Base-by-base conservation (phyloP, 768 basidiomycete genomes). In the Leccinum olivaceopallidum region DNA sequence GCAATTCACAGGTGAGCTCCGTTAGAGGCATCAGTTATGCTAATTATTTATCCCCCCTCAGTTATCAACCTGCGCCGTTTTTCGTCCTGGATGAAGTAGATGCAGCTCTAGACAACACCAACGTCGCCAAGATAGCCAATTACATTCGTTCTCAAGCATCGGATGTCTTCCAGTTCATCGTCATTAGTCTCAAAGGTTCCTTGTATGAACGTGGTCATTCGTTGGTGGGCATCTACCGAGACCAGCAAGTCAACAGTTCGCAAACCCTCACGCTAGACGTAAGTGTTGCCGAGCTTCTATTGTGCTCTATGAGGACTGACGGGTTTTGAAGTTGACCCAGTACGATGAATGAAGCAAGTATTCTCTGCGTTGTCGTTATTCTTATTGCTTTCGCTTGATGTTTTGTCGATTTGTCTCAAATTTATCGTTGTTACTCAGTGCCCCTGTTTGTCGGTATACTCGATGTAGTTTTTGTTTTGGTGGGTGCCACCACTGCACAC, bases 81-180 rank as follows among this genome's bases (percentile, higher is more conserved):
- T 98, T 98, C 73, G 96, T 98, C 14, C 81, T 98, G n/a, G 96
- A 98, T 69, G 96, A 98, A 75, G 94, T 97, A 24, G 96, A 98
- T 65, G 97, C 97, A 12, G 96, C 97, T 0, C 81, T 98, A 44
- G 96, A 98, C 77, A 96, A 98, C 72, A 97, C 95, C n/a, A 98
- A 99, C 65, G 96, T 98, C 3, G 92, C 93, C 39, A 94, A 95
- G 72, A 86, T 98, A 36, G 96, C 96, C 13, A 90, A 91, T 64
- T 99, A 98, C 70, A 95, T 97, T 65, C 85, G 91, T 3, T 77
- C 83, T 13, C 93, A 95, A 64, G 87, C 94, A 3, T 92, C 92
- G 0, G 84, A 88, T 50, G 74, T 80, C 2, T 96, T 98, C 82
- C 95, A 98, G 73, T 98, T 98, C 73, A 86, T 99, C 60, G 95